These are phyloP conservation scores for Phytopythium delawarense DNA, from an alignment of 352 stramenopile species.

Conservation along the genomic window DNA sequence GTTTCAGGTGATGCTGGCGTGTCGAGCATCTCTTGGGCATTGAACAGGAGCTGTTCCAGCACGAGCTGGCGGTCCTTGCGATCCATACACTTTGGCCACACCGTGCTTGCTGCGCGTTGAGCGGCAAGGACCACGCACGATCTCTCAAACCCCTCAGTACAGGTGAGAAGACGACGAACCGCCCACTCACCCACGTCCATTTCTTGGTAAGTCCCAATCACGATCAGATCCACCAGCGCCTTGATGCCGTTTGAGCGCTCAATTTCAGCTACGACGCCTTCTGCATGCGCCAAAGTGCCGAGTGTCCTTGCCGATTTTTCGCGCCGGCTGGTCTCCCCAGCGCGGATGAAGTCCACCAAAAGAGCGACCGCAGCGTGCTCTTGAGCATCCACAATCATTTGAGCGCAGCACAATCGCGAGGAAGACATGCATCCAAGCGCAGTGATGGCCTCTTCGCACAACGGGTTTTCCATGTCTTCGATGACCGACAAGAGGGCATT, in stretches of 20 bases:
- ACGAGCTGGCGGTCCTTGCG: not conserved
- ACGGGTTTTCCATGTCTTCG: not conserved
- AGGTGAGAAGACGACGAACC: not conserved
- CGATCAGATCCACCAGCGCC: not conserved
- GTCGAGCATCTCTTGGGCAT: not conserved
- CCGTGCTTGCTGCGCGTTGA: not conserved
- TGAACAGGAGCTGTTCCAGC: conserved; percentile 2
- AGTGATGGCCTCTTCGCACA: not conserved
- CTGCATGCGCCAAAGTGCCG: not conserved
- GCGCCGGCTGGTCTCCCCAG: not conserved
- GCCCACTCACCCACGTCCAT: not conserved
- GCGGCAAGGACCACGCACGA: not conserved
- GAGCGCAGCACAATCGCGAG: not conserved
- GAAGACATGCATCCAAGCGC: not conserved
- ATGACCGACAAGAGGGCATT: not conserved
- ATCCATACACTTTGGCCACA: not conserved
- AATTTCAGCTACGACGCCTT: not conserved
- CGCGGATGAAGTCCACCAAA: not conserved
- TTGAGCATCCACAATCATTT: not conserved
- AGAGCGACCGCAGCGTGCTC: not conserved
- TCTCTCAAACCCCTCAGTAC: not conserved
- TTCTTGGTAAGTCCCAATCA: not conserved
- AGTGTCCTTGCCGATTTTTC: not conserved
- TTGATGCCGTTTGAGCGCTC: not conserved
- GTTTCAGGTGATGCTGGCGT: not conserved